Conservation (phyloP, 306 rosid species). For the Erythrophleum fordii region DNA sequence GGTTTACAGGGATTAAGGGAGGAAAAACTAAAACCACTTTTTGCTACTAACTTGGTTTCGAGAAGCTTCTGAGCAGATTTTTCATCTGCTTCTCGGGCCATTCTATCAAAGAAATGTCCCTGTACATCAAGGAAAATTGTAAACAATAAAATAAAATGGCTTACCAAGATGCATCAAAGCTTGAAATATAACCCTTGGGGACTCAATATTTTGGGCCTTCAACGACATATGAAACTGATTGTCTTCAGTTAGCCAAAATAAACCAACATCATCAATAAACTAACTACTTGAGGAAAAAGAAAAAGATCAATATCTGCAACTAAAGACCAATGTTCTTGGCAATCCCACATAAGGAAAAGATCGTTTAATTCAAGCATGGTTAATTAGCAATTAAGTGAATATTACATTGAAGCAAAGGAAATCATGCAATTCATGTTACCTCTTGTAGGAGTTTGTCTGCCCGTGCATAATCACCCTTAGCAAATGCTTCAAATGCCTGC, state of each 20-base stretch:
- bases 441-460: slow-evolving; percentile 41
- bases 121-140: slow-evolving; percentile 6
- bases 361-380: neutral
- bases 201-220: neutral
- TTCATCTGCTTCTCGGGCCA: slow-evolving; percentile 51
- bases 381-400: neutral
- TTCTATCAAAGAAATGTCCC: slow-evolving; percentile 45
- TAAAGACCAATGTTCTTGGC: neutral
- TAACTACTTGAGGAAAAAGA: neutral
- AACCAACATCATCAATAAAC: neutral
- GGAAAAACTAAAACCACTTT: neutral
- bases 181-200: neutral
- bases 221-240: neutral
- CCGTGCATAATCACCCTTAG: slow-evolving; percentile 36
- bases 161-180: neutral
- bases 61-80: slow-evolving; percentile 42
- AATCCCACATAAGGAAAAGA: neutral
- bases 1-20: neutral
- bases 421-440: slow-evolving; percentile 25
- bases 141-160: slow-evolving; percentile 11
- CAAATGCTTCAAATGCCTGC: slow-evolving; percentile 52
- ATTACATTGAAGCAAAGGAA: neutral
- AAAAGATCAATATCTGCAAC: neutral
- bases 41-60: slow-evolving; percentile 33
- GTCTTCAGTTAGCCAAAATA: neutral